A percentile compares a stretch with the other conserved stretches of the same genome.
Conservation (phyloP, 345 rosid genomes). For the Eutrema yunnanense region DNA sequence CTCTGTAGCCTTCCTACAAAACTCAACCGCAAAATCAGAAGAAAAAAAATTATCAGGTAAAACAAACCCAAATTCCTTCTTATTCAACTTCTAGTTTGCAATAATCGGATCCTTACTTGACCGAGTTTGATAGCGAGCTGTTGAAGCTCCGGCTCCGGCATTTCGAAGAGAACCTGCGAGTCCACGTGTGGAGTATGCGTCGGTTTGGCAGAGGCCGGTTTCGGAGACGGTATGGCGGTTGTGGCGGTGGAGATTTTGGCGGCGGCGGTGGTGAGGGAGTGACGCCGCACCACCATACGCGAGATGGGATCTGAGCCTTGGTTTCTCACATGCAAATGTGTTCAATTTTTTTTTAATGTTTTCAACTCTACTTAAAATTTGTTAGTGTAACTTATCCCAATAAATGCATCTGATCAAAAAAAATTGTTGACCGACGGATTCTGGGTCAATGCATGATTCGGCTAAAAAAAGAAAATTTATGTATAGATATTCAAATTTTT, state of each 20-base stretch:
- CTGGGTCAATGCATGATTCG: too few species aligned
- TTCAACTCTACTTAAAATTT: too few species aligned
- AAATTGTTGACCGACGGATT: too few species aligned
- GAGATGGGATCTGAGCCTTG: conserved; percentile 29
- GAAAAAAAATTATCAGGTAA: too few species aligned
- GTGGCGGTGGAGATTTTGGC: conserved; percentile 5
- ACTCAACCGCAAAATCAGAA: not conserved
- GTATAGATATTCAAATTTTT: too few species aligned
- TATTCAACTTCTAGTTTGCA: not conserved
- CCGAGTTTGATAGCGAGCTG: conserved; percentile 74
- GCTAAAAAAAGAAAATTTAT: too few species aligned
- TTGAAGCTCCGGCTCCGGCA: conserved; percentile 87
- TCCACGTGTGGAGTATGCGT: conserved; percentile 46
- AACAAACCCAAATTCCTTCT: not conserved
- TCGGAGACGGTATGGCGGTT: conserved; percentile 26
- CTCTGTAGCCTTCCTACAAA: conserved; percentile 74
- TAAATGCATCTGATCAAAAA: too few species aligned
- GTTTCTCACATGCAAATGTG: too few species aligned
- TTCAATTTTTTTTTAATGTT: too few species aligned
- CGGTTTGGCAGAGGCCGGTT: conserved; percentile 26
- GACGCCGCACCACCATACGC: conserved; percentile 38
- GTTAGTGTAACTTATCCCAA: too few species aligned
- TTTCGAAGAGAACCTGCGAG: conserved; percentile 75
- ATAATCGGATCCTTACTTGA: conserved; percentile 41
- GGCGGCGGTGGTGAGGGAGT: conserved; percentile 24